Evolutionary conservation across 208 protist species (phyloP).

Genomic region (Trypanosoma melophagium): DNA sequence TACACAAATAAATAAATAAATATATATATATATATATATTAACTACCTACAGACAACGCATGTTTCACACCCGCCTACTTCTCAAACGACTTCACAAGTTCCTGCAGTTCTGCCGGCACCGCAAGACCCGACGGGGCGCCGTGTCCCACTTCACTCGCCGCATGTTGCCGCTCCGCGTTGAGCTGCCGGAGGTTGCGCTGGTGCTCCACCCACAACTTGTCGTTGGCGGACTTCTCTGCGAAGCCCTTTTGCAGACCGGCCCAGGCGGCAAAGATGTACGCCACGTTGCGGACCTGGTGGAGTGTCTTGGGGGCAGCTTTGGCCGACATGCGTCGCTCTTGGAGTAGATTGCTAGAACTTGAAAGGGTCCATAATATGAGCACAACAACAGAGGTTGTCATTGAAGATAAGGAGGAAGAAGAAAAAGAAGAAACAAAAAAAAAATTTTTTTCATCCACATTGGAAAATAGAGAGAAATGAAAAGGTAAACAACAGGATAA

Average conservation of each 20-base stretch:
- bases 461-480: too few species aligned
- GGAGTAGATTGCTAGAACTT: too few species aligned
- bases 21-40: too few species aligned
- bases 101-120: conserved; percentile 65
- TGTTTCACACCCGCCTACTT: conserved; percentile 33
- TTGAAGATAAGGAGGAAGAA: too few species aligned
- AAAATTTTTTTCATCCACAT: too few species aligned
- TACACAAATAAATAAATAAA: background rate
- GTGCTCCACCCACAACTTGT: conserved; percentile 72
- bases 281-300: conserved; percentile 86
- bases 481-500: too few species aligned
- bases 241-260: conserved; percentile 77
- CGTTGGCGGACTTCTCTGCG: conserved; percentile 78
- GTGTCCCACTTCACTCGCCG: conserved; percentile 34
- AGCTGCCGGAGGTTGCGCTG: conserved; percentile 63
- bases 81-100: conserved; percentile 66
- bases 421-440: too few species aligned
- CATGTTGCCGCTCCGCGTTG: conserved; percentile 63
- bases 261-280: conserved; percentile 81
- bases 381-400: too few species aligned
- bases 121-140: conserved; percentile 33
- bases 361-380: too few species aligned
- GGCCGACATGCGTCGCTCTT: conserved; percentile 50
- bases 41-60: background rate
- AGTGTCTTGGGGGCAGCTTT: conserved; percentile 86